Evolutionary conservation across 2,329 filamentous ascomycete genomes (phyloP).

Genomic region (Penicillium psychrosexuale): DNA sequence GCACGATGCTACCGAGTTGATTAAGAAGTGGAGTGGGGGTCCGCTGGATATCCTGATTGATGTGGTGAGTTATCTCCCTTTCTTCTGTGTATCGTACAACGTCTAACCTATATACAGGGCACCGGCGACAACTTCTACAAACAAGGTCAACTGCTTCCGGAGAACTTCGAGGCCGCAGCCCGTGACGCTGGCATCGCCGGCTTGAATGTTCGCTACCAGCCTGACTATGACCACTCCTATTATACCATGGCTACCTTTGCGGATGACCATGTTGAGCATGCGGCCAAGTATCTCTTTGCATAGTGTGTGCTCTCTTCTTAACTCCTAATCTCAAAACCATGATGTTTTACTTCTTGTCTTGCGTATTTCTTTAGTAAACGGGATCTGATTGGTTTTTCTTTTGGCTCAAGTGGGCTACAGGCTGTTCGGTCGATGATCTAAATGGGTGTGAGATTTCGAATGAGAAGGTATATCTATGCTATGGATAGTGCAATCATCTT

Average conservation of each 20-base stretch:
- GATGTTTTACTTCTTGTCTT: background rate
- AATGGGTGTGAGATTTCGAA: background rate
- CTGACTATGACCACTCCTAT: slow-evolving; percentile 96
- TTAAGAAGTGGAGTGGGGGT: slow-evolving; percentile 66
- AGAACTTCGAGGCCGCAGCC: slow-evolving; percentile 82
- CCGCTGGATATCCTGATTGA: slow-evolving; percentile 79
- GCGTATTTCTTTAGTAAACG: slow-evolving; percentile 2
- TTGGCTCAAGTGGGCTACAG: slow-evolving; percentile 17
- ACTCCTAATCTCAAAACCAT: background rate
- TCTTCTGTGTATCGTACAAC: background rate
- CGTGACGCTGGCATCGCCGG: slow-evolving; percentile 70
- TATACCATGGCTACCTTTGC: slow-evolving; percentile 92
- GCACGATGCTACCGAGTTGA: slow-evolving; percentile 88
- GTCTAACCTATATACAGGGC: slow-evolving; percentile 52
- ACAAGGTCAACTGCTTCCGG: slow-evolving; percentile 83
- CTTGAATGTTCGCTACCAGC: slow-evolving; percentile 76
- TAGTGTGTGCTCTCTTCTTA: slow-evolving; percentile 45
- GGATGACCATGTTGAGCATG: slow-evolving; percentile 86
- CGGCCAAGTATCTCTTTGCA: slow-evolving; percentile 74
- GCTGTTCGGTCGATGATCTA: slow-evolving; percentile 12
- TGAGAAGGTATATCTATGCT: background rate
- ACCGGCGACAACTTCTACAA: slow-evolving; percentile 97
- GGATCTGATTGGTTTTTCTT: slow-evolving; percentile 12
- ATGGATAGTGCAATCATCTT: slow-evolving; percentile 6
- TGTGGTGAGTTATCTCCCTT: slow-evolving; percentile 58